Evolutionary conservation across 768 basidiomycete species (phyloP).

Genomic region (Omphalotus guepiniiformis): DNA sequence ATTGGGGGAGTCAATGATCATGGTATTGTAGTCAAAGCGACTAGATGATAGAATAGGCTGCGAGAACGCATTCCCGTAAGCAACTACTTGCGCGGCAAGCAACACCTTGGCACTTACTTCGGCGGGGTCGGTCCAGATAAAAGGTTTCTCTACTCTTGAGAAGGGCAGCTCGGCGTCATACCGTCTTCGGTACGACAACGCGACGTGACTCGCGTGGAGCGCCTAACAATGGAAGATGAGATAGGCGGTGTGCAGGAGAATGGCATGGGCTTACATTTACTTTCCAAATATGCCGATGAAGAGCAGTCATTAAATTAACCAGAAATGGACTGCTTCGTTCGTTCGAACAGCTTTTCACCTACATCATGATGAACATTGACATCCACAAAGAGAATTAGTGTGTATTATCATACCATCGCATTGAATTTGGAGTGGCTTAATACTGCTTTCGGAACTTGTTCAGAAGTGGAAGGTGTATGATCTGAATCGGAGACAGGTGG

Average conservation of each 20-base stretch:
- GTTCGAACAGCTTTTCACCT: conserved; percentile 21
- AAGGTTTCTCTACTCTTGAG: conserved; percentile 32
- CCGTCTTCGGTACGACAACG: conserved; percentile 31
- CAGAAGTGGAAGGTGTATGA: not conserved
- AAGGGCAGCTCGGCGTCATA: conserved; percentile 32
- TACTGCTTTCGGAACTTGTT: conserved; percentile 15
- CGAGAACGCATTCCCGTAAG: too few relatives aligned
- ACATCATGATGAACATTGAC: not conserved
- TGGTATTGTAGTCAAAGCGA: conserved; percentile 25
- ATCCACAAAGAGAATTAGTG: not conserved
- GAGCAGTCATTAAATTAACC: conserved; percentile 26
- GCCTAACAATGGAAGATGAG: conserved; percentile 31
- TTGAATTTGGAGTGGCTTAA: conserved; percentile 30
- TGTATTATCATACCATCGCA: conserved; percentile 21
- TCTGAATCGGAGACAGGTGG: not conserved
- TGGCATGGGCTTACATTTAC: conserved; percentile 30
- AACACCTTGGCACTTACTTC: conserved; percentile 30
- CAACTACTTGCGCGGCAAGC: too few relatives aligned
- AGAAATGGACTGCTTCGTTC: conserved; percentile 29
- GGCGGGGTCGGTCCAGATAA: conserved; percentile 49
- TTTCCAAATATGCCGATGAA: conserved; percentile 36
- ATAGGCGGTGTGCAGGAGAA: conserved; percentile 8
- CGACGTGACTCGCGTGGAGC: conserved; percentile 33
- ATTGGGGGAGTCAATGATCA: conserved; percentile 38
- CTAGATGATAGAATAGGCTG: conserved; percentile 30